phyloP scores from a whole-genome alignment of 2,329 filamentous ascomycete species.

The Neonectria magnoliae region DNA sequence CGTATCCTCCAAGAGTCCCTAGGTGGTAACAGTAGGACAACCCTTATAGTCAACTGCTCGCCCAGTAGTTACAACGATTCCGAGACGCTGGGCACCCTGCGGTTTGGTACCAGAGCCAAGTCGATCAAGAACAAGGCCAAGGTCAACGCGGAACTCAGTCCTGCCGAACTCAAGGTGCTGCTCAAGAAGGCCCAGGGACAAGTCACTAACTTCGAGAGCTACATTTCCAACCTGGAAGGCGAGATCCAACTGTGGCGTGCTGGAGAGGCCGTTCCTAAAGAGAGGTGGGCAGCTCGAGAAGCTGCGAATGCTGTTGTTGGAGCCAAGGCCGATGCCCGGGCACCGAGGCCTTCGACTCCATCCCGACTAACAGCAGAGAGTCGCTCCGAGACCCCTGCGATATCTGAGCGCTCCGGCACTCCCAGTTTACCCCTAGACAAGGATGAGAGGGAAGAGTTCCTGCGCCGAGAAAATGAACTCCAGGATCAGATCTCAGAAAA shows the following conservation, averaged over 20 bases:
- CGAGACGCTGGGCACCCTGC: constrained; percentile 90
- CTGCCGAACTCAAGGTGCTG: constrained; percentile 90
- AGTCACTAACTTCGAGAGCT: constrained; percentile 87
- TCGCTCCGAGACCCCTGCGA: constrained; percentile 69
- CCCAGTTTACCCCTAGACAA: constrained; percentile 91
- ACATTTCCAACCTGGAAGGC: constrained; percentile 83
- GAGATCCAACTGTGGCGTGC: constrained; percentile 89
- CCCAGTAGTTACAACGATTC: constrained; percentile 98
- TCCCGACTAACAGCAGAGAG: constrained; percentile 64
- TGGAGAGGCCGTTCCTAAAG: constrained; percentile 88
- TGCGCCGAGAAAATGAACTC: constrained; percentile 94
- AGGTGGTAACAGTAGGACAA: constrained; percentile 98
- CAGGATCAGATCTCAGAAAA: constrained; percentile 96
- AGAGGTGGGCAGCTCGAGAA: constrained; percentile 81
- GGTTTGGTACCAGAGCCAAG: constrained; percentile 96
- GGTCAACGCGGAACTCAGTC: constrained; percentile 97
- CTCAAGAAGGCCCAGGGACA: constrained; percentile 93
- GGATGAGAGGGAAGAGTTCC: constrained; percentile 95
- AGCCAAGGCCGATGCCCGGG: constrained; percentile 55
- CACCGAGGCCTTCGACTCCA: constrained; percentile 63
- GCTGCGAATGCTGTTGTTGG: constrained; percentile 56
- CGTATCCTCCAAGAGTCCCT: constrained; percentile 96
- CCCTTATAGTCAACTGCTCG: constrained; percentile 98
- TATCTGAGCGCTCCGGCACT: constrained; percentile 86
- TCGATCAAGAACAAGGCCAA: constrained; percentile 99